These are phyloP conservation scores for Neoboletus subvelutipes DNA, from an alignment of 768 basidiomycete species.

Conservation along the genomic window DNA sequence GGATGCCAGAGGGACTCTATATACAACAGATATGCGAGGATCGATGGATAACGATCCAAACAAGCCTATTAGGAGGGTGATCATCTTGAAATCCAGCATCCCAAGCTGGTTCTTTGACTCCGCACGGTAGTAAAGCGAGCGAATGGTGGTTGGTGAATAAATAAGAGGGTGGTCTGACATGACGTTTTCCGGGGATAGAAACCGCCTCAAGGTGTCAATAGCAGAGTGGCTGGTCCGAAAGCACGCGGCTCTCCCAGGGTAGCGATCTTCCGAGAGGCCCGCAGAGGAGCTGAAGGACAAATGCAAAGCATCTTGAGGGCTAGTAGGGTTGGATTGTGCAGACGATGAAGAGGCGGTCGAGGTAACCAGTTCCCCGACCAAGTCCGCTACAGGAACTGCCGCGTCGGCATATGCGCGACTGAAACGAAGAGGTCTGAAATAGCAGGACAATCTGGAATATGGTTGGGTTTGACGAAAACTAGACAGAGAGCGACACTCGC, in stretches of 20 bases:
- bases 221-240: conserved; percentile 1
- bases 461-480: neutral
- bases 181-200: conserved; percentile 15
- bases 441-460: conserved; percentile 1
- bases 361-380: neutral
- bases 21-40: conserved; percentile 24
- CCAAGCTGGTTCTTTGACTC: conserved; percentile 35
- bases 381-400: neutral
- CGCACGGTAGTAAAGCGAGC: conserved; percentile 39
- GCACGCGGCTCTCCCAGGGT: neutral
- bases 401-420: neutral
- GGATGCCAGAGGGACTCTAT: conserved; percentile 30
- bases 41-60: conserved; percentile 50
- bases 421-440: conserved; percentile 1
- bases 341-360: neutral
- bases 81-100: conserved; percentile 36
- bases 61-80: conserved; percentile 45
- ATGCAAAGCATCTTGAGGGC: neutral
- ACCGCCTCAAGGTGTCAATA: conserved; percentile 15
- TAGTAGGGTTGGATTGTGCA: neutral
- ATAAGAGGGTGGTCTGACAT: conserved; percentile 10
- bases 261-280: neutral
- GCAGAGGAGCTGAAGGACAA: neutral
- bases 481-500: conserved; percentile 4
- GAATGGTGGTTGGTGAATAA: conserved; percentile 34